Conservation (phyloP, 2,329 filamentous ascomycete genomes). For the Colletotrichum aenigma region DNA sequence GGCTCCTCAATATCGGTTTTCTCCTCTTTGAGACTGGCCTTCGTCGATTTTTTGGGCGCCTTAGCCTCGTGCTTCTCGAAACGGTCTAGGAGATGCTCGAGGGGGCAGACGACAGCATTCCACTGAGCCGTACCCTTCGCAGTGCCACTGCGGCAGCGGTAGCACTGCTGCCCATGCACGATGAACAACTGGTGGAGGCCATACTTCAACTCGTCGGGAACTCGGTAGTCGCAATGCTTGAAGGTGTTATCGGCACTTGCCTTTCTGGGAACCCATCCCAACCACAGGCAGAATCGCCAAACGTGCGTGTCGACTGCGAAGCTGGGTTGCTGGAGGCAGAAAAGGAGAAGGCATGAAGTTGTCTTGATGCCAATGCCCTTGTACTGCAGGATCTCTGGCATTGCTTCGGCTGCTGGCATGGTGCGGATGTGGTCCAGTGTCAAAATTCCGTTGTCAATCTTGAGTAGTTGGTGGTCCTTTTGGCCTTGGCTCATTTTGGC, state of each 20-base stretch:
- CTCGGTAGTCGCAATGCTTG: slow-evolving; percentile 55
- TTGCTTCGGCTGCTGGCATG: slow-evolving; percentile 49
- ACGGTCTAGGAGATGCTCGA: slow-evolving; percentile 43
- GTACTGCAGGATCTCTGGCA: slow-evolving; percentile 53
- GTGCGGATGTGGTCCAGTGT: slow-evolving; percentile 56
- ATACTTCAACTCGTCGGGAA: slow-evolving; percentile 60
- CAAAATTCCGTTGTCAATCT: slow-evolving; percentile 62
- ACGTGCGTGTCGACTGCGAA: slow-evolving; percentile 66
- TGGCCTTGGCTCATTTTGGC: slow-evolving; percentile 44
- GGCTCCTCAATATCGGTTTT: background rate
- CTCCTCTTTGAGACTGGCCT: slow-evolving; percentile 1
- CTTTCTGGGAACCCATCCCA: slow-evolving; percentile 59
- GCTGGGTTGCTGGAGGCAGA: slow-evolving; percentile 56
- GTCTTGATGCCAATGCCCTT: slow-evolving; percentile 63
- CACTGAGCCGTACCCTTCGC: slow-evolving; percentile 65
- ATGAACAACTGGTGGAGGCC: slow-evolving; percentile 60
- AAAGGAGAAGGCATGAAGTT: slow-evolving; percentile 60
- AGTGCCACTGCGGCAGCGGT: slow-evolving; percentile 53
- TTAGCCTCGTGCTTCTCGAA: slow-evolving; percentile 20
- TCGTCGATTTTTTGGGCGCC: slow-evolving; percentile 15
- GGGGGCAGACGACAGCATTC: slow-evolving; percentile 53
- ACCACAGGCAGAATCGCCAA: slow-evolving; percentile 53
- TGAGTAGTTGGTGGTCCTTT: slow-evolving; percentile 61
- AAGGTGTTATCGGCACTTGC: slow-evolving; percentile 52
- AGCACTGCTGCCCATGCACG: slow-evolving; percentile 54